Conservation (phyloP, 768 basidiomycete species). For the Boletus subcaerulescens region DNA sequence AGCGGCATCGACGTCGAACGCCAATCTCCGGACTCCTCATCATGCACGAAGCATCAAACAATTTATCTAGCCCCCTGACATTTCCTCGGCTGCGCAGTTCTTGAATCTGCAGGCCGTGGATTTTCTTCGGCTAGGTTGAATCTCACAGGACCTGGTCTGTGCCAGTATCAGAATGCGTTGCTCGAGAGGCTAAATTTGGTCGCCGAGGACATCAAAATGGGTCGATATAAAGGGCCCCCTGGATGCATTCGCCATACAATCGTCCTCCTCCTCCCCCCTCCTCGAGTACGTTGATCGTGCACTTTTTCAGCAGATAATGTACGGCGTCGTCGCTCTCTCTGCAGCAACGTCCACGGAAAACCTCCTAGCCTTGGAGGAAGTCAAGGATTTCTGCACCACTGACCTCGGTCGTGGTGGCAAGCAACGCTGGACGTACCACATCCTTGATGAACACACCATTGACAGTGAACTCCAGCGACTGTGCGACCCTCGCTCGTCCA, state of each 20-base stretch:
- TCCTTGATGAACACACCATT: constrained; percentile 41
- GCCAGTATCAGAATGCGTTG: constrained; percentile 17
- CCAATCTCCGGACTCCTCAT: constrained; percentile 6
- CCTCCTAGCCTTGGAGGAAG: constrained; percentile 50
- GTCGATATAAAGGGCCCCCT: constrained; percentile 22
- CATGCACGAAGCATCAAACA: constrained; percentile 15
- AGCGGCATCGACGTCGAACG: constrained; percentile 6
- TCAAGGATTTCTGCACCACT: constrained; percentile 49
- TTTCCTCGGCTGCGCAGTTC: constrained; percentile 12
- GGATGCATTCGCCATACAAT: constrained; percentile 10
- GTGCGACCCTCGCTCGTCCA: constrained; percentile 35
- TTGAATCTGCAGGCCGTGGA: constrained; percentile 21
- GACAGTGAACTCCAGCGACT: constrained; percentile 38
- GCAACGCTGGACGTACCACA: constrained; percentile 53
- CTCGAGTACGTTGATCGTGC: constrained; percentile 1
- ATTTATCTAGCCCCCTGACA: constrained; percentile 10
- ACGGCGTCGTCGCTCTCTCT: constrained; percentile 41
- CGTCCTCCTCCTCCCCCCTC: constrained; percentile 11
- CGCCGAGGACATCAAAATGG: constrained; percentile 10
- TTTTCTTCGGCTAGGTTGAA: constrained; percentile 20
- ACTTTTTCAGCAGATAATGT: constrained; percentile 18
- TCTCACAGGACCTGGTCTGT: constrained; percentile 19
- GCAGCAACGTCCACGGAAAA: constrained; percentile 47
- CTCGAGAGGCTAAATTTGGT: constrained; percentile 22
- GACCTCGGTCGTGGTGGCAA: constrained; percentile 52